phyloP scores from a whole-genome alignment of 2,329 filamentous ascomycete species.

The Coniochaeta hoffmannii region DNA sequence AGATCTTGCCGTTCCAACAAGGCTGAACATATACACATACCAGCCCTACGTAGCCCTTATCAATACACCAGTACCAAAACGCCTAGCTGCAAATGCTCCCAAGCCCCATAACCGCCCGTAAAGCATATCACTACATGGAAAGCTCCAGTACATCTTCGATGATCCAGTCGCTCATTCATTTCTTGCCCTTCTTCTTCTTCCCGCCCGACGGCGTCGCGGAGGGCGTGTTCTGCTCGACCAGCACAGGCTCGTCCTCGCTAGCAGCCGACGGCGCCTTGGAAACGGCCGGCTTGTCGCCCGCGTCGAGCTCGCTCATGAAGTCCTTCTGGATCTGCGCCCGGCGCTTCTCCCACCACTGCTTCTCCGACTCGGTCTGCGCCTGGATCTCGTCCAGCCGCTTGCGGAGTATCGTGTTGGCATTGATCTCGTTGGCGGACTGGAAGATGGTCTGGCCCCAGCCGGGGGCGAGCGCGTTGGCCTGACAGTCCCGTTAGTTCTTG shows the following conservation, averaged over 20 bases:
- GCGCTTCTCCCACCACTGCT: slow-evolving; percentile 88
- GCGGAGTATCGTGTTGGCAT: slow-evolving; percentile 72
- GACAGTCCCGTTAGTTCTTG: slow-evolving; percentile 2
- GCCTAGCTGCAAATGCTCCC: slow-evolving; percentile 2
- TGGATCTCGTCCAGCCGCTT: slow-evolving; percentile 70
- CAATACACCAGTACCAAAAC: background rate
- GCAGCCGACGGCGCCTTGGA: slow-evolving; percentile 24
- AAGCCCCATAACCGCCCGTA: background rate
- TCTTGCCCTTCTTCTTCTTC: slow-evolving; percentile 61
- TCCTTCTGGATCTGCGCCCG: slow-evolving; percentile 63
- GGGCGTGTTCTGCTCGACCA: slow-evolving; percentile 56
- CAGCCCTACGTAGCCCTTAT: background rate
- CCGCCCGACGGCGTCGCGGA: slow-evolving; percentile 28
- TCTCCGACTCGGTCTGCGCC: slow-evolving; percentile 62
- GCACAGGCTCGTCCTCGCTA: slow-evolving; percentile 69
- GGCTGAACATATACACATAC: background rate
- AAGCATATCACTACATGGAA: background rate
- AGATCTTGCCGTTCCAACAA: background rate
- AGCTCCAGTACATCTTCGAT: background rate
- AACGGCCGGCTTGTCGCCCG: slow-evolving; percentile 38
- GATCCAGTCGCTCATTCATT: slow-evolving; percentile 25
- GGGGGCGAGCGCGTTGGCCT: slow-evolving; percentile 86
- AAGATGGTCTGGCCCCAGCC: slow-evolving; percentile 95
- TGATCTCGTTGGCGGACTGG: slow-evolving; percentile 95
- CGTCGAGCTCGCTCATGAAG: slow-evolving; percentile 80